phyloP scores from a whole-genome alignment of 495 filamentous ascomycete genomes.

The Trichoderma virens region DNA sequence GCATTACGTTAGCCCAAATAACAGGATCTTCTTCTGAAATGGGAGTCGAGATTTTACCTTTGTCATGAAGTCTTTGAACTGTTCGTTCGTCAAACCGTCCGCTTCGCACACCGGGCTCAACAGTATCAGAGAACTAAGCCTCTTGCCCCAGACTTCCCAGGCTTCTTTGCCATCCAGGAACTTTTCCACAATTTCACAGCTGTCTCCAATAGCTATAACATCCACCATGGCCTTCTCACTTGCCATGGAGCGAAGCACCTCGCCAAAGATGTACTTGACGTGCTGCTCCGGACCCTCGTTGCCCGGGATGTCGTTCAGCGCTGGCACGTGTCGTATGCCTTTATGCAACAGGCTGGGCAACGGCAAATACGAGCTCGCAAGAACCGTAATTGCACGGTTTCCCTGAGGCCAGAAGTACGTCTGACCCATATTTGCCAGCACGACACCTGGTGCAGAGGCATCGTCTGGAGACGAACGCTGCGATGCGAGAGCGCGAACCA shows the following conservation, averaged over 20 bases:
- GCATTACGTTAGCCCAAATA: not conserved
- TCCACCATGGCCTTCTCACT: slow-evolving; percentile 45
- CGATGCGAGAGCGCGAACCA: slow-evolving; percentile 46
- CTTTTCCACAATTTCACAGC: slow-evolving; percentile 40
- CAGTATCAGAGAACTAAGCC: slow-evolving; percentile 31
- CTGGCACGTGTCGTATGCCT: slow-evolving; percentile 27
- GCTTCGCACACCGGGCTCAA: slow-evolving; percentile 30
- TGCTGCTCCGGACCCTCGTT: slow-evolving; percentile 49
- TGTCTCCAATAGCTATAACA: slow-evolving; percentile 56
- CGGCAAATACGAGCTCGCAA: slow-evolving; percentile 45
- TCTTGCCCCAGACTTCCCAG: slow-evolving; percentile 40
- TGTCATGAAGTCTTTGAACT: slow-evolving; percentile 37
- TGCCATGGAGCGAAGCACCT: slow-evolving; percentile 44
- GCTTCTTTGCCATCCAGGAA: slow-evolving; percentile 44
- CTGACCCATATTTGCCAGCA: slow-evolving; percentile 69
- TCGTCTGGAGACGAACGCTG: slow-evolving; percentile 25
- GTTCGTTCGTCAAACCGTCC: slow-evolving; percentile 25
- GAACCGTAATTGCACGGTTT: slow-evolving; percentile 44
- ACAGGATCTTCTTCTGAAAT: no score
- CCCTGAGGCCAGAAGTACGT: slow-evolving; percentile 57
- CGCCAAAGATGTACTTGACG: slow-evolving; percentile 54
- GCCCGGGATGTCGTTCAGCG: slow-evolving; percentile 49
- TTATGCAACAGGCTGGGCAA: slow-evolving; percentile 47
- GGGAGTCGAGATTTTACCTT: slow-evolving; percentile 41
- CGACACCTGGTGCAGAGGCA: slow-evolving; percentile 36